phyloP scores from a whole-genome alignment of 2,329 filamentous ascomycete species.

The Aureobasidium sp. region DNA sequence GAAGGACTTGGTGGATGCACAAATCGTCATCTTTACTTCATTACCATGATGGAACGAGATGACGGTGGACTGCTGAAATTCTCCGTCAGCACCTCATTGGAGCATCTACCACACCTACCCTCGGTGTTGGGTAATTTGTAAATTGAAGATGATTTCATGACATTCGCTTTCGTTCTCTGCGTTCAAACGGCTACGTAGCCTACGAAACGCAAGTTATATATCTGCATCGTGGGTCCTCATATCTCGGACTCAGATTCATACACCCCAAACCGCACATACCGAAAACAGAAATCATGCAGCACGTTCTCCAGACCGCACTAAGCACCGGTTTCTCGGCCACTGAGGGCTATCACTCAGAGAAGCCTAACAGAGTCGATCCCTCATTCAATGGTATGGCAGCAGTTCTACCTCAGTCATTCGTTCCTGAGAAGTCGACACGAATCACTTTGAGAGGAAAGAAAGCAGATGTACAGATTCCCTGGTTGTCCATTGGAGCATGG shows the following conservation, averaged over 20 bases:
- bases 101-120: background rate
- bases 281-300: constrained; percentile 21
- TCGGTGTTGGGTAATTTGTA: background rate
- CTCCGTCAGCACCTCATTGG: background rate
- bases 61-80: background rate
- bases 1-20: background rate
- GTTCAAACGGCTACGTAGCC: background rate
- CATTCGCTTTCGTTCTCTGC: background rate
- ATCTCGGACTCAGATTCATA: too few relatives aligned
- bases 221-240: background rate
- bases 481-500: constrained; percentile 25
- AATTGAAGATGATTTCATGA: background rate
- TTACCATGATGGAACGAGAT: background rate
- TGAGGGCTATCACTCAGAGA: constrained; percentile 22
- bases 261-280: background rate
- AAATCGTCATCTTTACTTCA: constrained; percentile 4
- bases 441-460: constrained; percentile 22
- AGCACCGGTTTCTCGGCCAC: constrained; percentile 21
- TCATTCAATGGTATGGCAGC: constrained; percentile 19
- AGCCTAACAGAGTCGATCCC: constrained; percentile 20
- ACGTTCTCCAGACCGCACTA: constrained; percentile 24
- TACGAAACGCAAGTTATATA: background rate
- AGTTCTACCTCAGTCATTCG: constrained; percentile 18
- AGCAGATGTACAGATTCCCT: constrained; percentile 20
- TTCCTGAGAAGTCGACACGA: constrained; percentile 15